Evolutionary conservation across 2,329 filamentous ascomycete genomes (phyloP).

Genomic region (Cercospora beticola): DNA sequence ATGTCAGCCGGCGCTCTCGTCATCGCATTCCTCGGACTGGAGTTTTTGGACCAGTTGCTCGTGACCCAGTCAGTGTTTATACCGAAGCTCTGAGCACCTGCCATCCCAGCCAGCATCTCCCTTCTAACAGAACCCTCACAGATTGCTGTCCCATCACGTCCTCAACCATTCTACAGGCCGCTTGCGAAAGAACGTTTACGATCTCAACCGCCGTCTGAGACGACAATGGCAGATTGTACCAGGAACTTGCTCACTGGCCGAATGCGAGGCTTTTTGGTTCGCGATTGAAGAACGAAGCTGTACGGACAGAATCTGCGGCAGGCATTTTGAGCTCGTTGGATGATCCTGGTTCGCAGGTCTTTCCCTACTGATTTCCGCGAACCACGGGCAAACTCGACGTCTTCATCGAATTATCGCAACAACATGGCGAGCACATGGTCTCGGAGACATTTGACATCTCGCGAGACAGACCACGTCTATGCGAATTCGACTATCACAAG

Average conservation of each 20-base stretch:
- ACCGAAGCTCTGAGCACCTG: background rate
- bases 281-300: constrained; percentile 6
- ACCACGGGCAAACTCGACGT: background rate
- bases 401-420: background rate
- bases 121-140: background rate
- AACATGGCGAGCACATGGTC: background rate
- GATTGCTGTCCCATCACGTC: constrained; percentile 7
- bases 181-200: constrained; percentile 1
- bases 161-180: constrained; percentile 6
- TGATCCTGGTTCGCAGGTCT: background rate
- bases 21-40: constrained; percentile 8
- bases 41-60: constrained; percentile 5
- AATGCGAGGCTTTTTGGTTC: constrained; percentile 11
- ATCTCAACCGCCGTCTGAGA: background rate
- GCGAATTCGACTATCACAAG: background rate
- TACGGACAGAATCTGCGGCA: background rate
- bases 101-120: background rate
- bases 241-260: background rate
- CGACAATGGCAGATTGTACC: constrained; percentile 9
- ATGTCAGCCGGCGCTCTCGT: constrained; percentile 9
- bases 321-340: constrained; percentile 9
- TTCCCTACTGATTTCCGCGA: background rate
- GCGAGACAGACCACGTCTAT: background rate
- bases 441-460: background rate
- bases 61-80: background rate